A percentile compares a stretch with the other conserved stretches of the same genome.
Conservation (phyloP, 176 grass and related monocot genomes). For the Ensete glaucum region DNA sequence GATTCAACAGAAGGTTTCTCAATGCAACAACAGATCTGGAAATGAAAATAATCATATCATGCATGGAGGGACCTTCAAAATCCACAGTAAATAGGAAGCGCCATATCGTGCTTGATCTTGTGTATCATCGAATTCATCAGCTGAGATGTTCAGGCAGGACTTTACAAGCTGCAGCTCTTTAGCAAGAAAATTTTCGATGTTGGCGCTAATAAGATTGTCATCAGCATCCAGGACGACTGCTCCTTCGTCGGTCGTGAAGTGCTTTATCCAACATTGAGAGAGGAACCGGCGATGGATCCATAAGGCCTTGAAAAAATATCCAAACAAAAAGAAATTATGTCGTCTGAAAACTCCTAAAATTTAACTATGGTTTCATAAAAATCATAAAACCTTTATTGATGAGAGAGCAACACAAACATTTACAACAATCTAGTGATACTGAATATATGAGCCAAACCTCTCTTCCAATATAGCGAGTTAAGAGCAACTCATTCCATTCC, state of each 20-base stretch:
- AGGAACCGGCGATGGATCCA: slow-evolving; percentile 86
- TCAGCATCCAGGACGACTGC: slow-evolving; percentile 4
- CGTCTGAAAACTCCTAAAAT: background rate
- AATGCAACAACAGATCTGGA: background rate
- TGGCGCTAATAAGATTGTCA: slow-evolving; percentile 13
- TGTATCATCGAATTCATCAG: slow-evolving; percentile 35
- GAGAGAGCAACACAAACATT: background rate
- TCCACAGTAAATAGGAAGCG: slow-evolving; percentile 33
- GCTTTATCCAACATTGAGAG: slow-evolving; percentile 51
- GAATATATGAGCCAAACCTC: slow-evolving; percentile 36
- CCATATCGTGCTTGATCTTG: slow-evolving; percentile 31
- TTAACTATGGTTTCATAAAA: background rate
- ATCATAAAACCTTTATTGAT: background rate
- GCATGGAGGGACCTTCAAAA: slow-evolving; percentile 22
- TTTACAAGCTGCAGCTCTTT: slow-evolving; percentile 47
- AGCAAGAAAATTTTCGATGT: slow-evolving; percentile 37
- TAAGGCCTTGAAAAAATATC: slow-evolving; percentile 38
- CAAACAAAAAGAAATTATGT: background rate
- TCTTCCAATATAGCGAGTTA: slow-evolving; percentile 69
- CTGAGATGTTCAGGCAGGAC: slow-evolving; percentile 26
- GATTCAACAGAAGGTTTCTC: background rate
- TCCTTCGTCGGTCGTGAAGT: slow-evolving; percentile 16
- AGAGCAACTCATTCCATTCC: slow-evolving; percentile 61
- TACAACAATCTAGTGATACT: background rate
- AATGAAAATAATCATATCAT: background rate